Percentiles rank a stretch among this genome's conserved stretches.
These are phyloP conservation scores for Fraxinus anomala DNA, from an alignment of 257 asterid species.

Conservation along the genomic window DNA sequence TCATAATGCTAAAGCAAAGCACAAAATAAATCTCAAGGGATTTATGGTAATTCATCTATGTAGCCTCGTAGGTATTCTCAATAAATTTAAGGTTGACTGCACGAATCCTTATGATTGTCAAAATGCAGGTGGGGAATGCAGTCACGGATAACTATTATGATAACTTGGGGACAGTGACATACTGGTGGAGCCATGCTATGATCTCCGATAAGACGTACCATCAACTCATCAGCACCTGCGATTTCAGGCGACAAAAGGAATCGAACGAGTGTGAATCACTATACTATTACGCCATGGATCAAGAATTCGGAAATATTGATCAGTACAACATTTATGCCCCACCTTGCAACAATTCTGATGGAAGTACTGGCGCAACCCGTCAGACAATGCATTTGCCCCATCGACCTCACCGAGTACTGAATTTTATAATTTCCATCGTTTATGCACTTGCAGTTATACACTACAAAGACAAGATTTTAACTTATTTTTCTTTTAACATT, in stretches of 20 bases:
- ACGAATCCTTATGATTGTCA: not conserved
- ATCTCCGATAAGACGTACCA: slow-evolving; percentile 82
- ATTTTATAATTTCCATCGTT: too few relatives aligned
- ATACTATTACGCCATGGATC: slow-evolving; percentile 91
- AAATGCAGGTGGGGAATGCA: slow-evolving; percentile 83
- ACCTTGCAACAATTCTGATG: slow-evolving; percentile 74
- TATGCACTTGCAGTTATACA: not conserved
- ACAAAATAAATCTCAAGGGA: slow-evolving; percentile 71
- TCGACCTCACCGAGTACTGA: slow-evolving; percentile 50
- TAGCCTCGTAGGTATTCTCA: not conserved
- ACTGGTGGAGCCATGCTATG: slow-evolving; percentile 99
- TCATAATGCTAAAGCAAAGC: slow-evolving; percentile 50
- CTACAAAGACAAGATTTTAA: not conserved
- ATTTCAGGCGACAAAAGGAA: slow-evolving; percentile 62
- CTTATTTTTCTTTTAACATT: not conserved
- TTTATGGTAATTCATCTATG: slow-evolving; percentile 62
- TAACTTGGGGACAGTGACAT: slow-evolving; percentile 88
- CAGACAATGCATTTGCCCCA: slow-evolving; percentile 76
- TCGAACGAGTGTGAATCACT: slow-evolving; percentile 82
- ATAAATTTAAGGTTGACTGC: not conserved
- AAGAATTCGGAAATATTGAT: slow-evolving; percentile 89
- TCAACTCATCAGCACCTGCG: slow-evolving; percentile 75
- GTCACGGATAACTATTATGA: slow-evolving; percentile 91
- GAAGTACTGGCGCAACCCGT: slow-evolving; percentile 43
- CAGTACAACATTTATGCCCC: slow-evolving; percentile 95